Conservation (phyloP, 2,329 filamentous ascomycete species). For the Amauroascus verrucosus region DNA sequence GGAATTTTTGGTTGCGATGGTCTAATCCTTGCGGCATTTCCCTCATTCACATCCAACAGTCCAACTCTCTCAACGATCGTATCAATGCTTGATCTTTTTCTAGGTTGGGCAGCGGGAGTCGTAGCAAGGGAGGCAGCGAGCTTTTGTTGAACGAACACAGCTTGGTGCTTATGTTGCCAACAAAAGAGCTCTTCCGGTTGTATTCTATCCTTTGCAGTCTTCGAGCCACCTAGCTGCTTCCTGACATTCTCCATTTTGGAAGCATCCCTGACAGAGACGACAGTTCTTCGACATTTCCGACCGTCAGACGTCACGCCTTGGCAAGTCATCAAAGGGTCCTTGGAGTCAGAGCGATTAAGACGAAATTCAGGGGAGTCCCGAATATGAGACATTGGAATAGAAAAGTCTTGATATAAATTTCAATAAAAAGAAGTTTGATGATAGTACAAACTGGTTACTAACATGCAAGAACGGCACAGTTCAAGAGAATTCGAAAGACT, state of each 20-base stretch:
- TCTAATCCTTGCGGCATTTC: constrained; percentile 15
- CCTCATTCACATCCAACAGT: constrained; percentile 52
- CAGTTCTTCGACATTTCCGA: constrained; percentile 66
- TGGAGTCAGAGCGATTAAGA: constrained; percentile 70
- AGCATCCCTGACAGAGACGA: constrained; percentile 44
- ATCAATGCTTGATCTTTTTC: constrained; percentile 68
- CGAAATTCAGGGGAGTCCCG: constrained; percentile 70
- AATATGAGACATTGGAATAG: constrained; percentile 50
- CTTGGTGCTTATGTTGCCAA: constrained; percentile 93
- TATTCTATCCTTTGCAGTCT: constrained; percentile 19
- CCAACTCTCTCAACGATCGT: constrained; percentile 73
- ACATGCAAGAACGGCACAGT: neutral
- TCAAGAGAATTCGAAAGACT: neutral
- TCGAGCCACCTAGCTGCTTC: constrained; percentile 17
- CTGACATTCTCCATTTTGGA: neutral
- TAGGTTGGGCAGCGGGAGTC: constrained; percentile 45
- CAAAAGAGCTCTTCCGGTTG: constrained; percentile 55
- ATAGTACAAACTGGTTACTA: neutral
- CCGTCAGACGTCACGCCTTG: constrained; percentile 74
- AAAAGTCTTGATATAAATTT: neutral
- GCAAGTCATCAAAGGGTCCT: constrained; percentile 73
- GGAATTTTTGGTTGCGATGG: constrained; percentile 1
- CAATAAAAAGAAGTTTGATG: neutral
- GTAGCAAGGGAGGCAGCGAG: constrained; percentile 20
- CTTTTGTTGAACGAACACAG: constrained; percentile 30